Evolutionary conservation across 2,329 filamentous ascomycete species (phyloP).

Genomic region (Fusarium papillatum): DNA sequence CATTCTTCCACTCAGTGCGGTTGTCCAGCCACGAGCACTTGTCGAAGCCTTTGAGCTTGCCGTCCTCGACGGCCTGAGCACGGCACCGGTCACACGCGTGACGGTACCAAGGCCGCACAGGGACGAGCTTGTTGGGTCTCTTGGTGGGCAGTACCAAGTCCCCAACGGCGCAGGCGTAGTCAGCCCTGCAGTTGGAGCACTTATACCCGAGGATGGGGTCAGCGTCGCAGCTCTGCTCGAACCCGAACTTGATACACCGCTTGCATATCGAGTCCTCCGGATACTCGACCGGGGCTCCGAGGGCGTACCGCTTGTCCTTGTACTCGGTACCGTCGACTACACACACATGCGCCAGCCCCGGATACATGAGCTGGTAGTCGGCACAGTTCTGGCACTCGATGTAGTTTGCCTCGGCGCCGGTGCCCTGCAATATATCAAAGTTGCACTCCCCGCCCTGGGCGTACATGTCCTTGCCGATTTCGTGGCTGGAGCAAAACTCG

Average conservation of each 20-base stretch:
- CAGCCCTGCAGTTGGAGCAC: slow-evolving; percentile 26
- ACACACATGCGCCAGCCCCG: slow-evolving; percentile 12
- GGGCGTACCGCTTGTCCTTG: slow-evolving; percentile 21
- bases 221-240: slow-evolving; percentile 21
- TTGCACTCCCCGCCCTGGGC: not conserved
- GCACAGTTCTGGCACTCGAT: slow-evolving; percentile 37
- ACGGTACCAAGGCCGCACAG: slow-evolving; percentile 28
- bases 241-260: not conserved
- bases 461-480: slow-evolving; percentile 5
- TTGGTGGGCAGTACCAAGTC: not conserved
- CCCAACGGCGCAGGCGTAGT: not conserved
- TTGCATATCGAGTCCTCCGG: not conserved
- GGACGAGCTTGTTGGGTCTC: slow-evolving; percentile 14
- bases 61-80: not conserved
- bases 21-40: slow-evolving; percentile 31
- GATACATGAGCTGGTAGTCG: slow-evolving; percentile 22
- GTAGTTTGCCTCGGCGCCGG: not conserved
- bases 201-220: slow-evolving; percentile 26
- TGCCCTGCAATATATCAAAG: slow-evolving; percentile 9
- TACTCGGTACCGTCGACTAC: slow-evolving; percentile 6
- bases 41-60: not conserved
- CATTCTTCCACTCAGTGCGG: slow-evolving; percentile 21
- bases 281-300: slow-evolving; percentile 16
- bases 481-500: slow-evolving; percentile 28
- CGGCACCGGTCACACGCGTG: slow-evolving; percentile 35